Base-by-base conservation (phyloP, 805 yeast species). In the Saccharomycodes ludwigii region DNA sequence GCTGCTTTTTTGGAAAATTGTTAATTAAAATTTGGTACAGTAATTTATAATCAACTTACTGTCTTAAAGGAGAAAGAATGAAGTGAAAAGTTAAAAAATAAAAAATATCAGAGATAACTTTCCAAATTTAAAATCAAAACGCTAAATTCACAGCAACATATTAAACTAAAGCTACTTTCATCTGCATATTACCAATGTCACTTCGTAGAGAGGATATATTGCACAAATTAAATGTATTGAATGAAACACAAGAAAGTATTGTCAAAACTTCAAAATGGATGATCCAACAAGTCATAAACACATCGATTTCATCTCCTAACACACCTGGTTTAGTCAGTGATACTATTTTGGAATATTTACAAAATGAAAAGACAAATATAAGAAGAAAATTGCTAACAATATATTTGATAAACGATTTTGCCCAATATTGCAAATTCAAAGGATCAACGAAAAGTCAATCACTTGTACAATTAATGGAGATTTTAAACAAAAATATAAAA, bases 381-480 rank as follows among this genome's bases (percentile, higher is more conserved):
- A 46, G 54, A 30, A 46, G 54, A 21, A 50, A 48, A 29, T 35
- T 54, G 12, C 31, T 50, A 21, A 50, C 47, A 10, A 41, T 54
- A 14, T 54, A 54, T 31, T 33, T 54, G 21, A 48, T 47, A 5
- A 54, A 54, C 27, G 56, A 54, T 40, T 54, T 50, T 16, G 53
- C 51, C 2, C 59, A 54, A 29, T 56, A 52, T 32, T 48, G 51
- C 4, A 50, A 50, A 27, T 43, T 41, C 18, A 47, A 48, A 35
- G 47, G 50, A 21, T 18, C 19, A 3, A 20, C 15, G 10, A 14
- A 25, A 16, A 10, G 12, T 4, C 13, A 25, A 13, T 63, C 11
- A 58, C 63, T 3, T 51, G 40, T 9, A 58, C 13, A 25, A 13
- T 63, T n/a, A 58, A 63, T 3, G 52, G 40, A 10, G 59, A 63